Evolutionary conservation across 441 rosid species (phyloP), one percentile per base, ranked within the genome.

Genomic region (Populus tomentosa): DNA sequence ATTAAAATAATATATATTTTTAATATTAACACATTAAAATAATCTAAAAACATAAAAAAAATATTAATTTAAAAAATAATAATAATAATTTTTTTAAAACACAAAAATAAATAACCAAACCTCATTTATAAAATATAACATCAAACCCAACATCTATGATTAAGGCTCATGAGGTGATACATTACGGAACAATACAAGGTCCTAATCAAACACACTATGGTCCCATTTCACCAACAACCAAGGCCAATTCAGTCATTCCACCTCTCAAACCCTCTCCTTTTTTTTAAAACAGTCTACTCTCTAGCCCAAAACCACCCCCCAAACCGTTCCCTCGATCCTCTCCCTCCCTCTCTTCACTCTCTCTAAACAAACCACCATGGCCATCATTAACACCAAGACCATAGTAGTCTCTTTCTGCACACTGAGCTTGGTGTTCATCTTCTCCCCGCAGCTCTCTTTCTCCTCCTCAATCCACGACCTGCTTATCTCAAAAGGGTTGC

Each of bases 401-500:
- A 72, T 46, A 67, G 4, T 46, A 46, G 16, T 77, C 69, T 69
- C 63, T 72, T 20, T 65, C 5, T 76, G 64, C 79, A 77, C 78
- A 26, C 71, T 80, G 30, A 74, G 67, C 76, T 74, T 69, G 40
- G 50, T 80, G 73, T 64, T 81, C 71, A 59, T 86, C 66, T 64
- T 82, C 56, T 46, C 56, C 2, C 46, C 75, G 62, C 73, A 63
- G 0, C 24, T 69, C 14, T 67, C 70, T 46, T 10, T 71, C 21
- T 32, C 78, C 70, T 46, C 86, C 35, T 85, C 96, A 21, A 80
- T 94, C 24, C 87, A 89, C 36, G 83, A 82, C 71, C 92, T 92
- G 11, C 96, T 94, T 4, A 85, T 82, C 79, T 89, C 91, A 83
- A 90, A 89, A 67, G 98, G 98, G 36, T 79, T 94, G 32, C 98